Base-by-base conservation (phyloP, 1,139 yeast genomes). In the Yamadazyma epiphylla region DNA sequence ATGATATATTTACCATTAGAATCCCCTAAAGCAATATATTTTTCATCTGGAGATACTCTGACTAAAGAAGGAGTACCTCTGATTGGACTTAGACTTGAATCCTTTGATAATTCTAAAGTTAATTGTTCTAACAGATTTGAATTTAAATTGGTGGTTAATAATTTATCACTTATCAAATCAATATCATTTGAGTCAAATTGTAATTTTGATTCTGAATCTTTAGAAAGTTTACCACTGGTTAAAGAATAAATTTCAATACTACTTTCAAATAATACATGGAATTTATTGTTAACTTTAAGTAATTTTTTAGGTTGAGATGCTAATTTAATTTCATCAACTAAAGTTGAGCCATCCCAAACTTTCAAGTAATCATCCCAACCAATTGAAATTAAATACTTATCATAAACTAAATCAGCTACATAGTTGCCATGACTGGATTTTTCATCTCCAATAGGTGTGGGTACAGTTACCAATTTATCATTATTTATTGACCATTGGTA, bases 361-460 rank as follows among this genome's bases (percentile, higher is more conserved):
- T 73, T 75, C 29, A 88, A 48, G n/a, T 75, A 73, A 49, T 87
- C 95, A 54, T 91, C 98, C 97, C 97, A 89, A 2, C 89, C 94
- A 19, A 78, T 64, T 13, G 94, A 70, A 33, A 72, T 59, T 9
- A 77, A 41, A 2, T 42, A 37, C 2, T 51, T 51, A 14, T 46
- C 48, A 24, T 39, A 42, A 15, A 51, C 46, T 21, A 70, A 49
- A 58, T 57, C 80, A 27, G 70, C 75, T 22, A 86, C 68, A 43
- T 78, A 67, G 46, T 82, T 83, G 2, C 69, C 46, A 51, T 84
- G 91, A 8, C 63, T 60, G 5, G 56, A 45, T 13, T 64, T 60
- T 10, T 55, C 42, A 5, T 43, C 39, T 21, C 60, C 55, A 27
- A 50, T 21, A 2, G 34, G 24, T 4, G 29, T 12, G 4, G 66